These are phyloP conservation scores for Exsudoporus frostii DNA, from an alignment of 768 basidiomycete species.

Conservation along the genomic window DNA sequence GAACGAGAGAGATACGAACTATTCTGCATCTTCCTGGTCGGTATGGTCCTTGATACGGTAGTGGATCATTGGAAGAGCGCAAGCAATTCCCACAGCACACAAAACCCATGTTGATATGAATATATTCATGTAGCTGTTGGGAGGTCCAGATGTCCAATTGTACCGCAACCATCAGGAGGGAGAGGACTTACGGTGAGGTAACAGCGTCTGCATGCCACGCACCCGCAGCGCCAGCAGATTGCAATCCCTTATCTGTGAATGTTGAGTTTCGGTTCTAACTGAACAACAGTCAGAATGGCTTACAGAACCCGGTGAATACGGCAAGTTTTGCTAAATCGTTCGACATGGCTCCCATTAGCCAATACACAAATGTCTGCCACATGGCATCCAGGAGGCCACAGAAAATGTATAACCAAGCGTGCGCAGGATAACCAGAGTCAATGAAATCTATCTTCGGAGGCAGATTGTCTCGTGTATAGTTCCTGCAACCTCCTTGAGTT, in stretches of 20 bases:
- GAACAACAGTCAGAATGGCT: constrained; percentile 26
- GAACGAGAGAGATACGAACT: constrained; percentile 34
- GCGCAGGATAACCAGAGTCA: constrained; percentile 51
- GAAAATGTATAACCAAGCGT: constrained; percentile 63
- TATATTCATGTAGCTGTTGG: constrained; percentile 58
- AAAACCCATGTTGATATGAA: constrained; percentile 76
- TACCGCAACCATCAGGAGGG: not conserved
- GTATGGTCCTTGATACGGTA: constrained; percentile 63
- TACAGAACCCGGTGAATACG: constrained; percentile 79
- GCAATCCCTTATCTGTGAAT: constrained; percentile 63
- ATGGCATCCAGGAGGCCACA: constrained; percentile 76
- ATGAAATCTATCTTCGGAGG: constrained; percentile 57
- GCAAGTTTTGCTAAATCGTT: constrained; percentile 79
- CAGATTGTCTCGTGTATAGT: constrained; percentile 57
- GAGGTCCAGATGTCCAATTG: not conserved
- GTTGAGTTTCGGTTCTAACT: not conserved
- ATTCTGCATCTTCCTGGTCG: constrained; percentile 48
- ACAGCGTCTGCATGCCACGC: constrained; percentile 70
- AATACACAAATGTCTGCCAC: constrained; percentile 84
- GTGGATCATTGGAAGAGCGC: constrained; percentile 73
- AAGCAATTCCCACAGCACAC: constrained; percentile 59
- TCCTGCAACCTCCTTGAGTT: constrained; percentile 27
- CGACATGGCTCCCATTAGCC: constrained; percentile 84
- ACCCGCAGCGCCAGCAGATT: constrained; percentile 74
- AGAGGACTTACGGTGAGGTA: constrained; percentile 50